A percentile compares a stretch with the other conserved stretches of the same genome.
phyloP scores from a whole-genome alignment of 1,284 basidiomycete species.

The Coniferiporia sulphurascens region DNA sequence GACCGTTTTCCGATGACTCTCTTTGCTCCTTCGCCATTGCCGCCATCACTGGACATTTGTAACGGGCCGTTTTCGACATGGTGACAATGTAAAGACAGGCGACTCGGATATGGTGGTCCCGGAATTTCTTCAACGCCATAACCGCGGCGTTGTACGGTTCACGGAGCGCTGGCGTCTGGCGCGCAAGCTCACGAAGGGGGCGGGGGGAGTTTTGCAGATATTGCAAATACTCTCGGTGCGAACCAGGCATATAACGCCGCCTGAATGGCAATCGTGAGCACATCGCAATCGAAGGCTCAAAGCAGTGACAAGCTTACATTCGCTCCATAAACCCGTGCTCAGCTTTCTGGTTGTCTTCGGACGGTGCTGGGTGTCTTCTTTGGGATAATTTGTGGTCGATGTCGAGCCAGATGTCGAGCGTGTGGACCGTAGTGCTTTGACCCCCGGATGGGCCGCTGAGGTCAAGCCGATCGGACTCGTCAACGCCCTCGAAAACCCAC shows the following conservation, averaged over 20 bases:
- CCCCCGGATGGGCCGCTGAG: slow-evolving; percentile 91
- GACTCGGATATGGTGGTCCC: slow-evolving; percentile 86
- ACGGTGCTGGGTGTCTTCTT: slow-evolving; percentile 65
- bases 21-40: slow-evolving; percentile 44
- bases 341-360: slow-evolving; percentile 56
- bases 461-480: slow-evolving; percentile 50
- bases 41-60: slow-evolving; percentile 47
- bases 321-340: slow-evolving; percentile 75
- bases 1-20: slow-evolving; percentile 36
- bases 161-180: slow-evolving; percentile 48
- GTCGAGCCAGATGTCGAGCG: slow-evolving; percentile 76
- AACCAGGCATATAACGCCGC: slow-evolving; percentile 75
- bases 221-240: slow-evolving; percentile 62
- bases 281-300: neutral
- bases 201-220: slow-evolving; percentile 45
- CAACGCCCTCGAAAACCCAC: slow-evolving; percentile 86
- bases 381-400: slow-evolving; percentile 79
- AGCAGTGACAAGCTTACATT: slow-evolving; percentile 37
- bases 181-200: slow-evolving; percentile 56
- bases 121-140: slow-evolving; percentile 71
- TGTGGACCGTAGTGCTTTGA: slow-evolving; percentile 88
- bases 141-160: slow-evolving; percentile 81
- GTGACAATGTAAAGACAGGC: slow-evolving; percentile 83
- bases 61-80: slow-evolving; percentile 53
- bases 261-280: neutral